Conservation (phyloP, 2,329 filamentous ascomycete species). For the Diaporthe citri region DNA sequence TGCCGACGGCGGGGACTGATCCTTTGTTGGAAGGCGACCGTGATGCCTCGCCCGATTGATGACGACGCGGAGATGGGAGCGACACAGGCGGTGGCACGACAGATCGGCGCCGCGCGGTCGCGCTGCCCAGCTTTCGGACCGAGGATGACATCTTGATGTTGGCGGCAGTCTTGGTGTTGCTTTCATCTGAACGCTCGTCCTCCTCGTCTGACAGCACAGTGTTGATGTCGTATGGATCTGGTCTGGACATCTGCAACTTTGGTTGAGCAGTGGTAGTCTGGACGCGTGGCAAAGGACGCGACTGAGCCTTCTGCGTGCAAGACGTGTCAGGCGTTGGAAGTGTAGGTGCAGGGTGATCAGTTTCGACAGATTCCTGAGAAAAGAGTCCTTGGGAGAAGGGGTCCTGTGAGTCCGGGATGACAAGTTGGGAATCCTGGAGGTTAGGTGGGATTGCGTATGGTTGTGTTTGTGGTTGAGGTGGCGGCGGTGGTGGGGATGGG, state of each 20-base stretch:
- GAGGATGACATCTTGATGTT: constrained; percentile 14
- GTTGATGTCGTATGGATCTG: constrained; percentile 38
- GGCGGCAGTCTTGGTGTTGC: neutral
- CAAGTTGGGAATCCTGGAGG: constrained; percentile 12
- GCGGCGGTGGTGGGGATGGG: neutral
- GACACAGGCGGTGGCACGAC: neutral
- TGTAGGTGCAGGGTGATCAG: neutral
- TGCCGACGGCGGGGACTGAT: neutral
- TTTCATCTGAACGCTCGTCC: neutral
- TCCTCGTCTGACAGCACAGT: constrained; percentile 30
- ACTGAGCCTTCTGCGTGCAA: neutral
- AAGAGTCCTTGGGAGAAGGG: neutral
- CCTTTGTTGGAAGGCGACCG: neutral
- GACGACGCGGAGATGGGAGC: neutral
- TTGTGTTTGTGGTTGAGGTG: neutral
- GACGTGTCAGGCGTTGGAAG: neutral
- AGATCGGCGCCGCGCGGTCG: neutral
- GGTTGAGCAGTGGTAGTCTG: neutral
- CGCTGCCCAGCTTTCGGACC: constrained; percentile 33
- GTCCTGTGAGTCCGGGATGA: constrained; percentile 30
- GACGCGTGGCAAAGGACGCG: constrained; percentile 1
- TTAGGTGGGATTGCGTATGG: neutral
- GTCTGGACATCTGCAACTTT: neutral
- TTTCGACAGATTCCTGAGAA: neutral
- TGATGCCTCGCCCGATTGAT: neutral